Evolutionary conservation across 352 stramenopile genomes (phyloP), one percentile per base, ranked within the genome.

Genomic region (Globisporangium viniferum): DNA sequence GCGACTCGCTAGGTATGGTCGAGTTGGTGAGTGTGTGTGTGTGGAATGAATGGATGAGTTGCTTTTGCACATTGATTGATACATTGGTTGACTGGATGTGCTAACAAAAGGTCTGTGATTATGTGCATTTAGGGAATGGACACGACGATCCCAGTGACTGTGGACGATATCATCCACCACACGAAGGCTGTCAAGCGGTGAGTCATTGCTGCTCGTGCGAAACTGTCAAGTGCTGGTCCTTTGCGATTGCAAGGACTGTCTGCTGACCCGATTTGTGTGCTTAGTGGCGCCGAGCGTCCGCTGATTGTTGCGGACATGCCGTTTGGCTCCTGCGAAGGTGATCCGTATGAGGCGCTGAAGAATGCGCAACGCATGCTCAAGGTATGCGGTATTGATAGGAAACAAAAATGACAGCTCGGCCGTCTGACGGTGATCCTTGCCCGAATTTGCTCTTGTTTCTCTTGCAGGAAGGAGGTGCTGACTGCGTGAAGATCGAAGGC

Each of bases 161-260:
- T 99, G 48, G 97, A 99, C 55, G 91, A 99, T 66, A 99, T 99
- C 83, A 95, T 99, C 54, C 91, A 99, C 77, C 97, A 99, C 82
- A 99, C 96, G 63, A 80, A 93, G 71, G 94, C 96, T 5, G 98
- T 99, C 22, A 95, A 97, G 70, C 84, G 96, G 77, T 95, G 66
- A n/a, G 79, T 76, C n/a, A 12, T 14, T 60, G 31, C n/a, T 53
- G 39, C 20, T 63, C 15, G 5, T 64, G 36, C 7, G 20, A 2
- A 51, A 15, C 18, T 62, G 24, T 14, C 15, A 33, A 27, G 8
- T 14, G n/a, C 20, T 68, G 35, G 20, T 51, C 18, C 0, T 55
- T 4, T 66, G 48, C 22, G 18, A 18, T 44, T 59, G 3, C 3
- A 35, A 6, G 24, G 35, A 57, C 6, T 58, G 24, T 36, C 20